Evolutionary conservation across 495 filamentous ascomycete genomes (phyloP).

Genomic region (Penicillium nucicola): DNA sequence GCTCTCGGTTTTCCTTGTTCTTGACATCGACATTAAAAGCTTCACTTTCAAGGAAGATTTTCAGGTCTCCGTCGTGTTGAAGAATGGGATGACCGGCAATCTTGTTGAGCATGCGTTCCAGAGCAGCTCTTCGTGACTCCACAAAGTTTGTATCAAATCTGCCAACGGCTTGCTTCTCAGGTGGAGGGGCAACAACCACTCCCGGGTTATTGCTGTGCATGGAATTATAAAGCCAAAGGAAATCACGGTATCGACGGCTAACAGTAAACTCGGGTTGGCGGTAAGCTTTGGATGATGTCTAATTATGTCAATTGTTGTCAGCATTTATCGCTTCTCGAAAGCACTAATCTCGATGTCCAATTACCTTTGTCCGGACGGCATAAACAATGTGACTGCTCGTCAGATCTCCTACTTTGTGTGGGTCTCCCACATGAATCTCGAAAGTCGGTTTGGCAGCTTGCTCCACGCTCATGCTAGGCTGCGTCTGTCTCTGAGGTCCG

Average conservation of each 20-base stretch:
- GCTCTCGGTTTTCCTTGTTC: conserved; percentile 92
- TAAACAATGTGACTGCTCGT: conserved; percentile 98
- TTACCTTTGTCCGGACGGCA: conserved; percentile 88
- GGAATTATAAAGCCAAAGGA: conserved; percentile 93
- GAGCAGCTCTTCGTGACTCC: conserved; percentile 80
- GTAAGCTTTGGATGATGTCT: conserved; percentile 97
- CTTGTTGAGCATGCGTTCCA: conserved; percentile 97
- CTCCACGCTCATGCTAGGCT: conserved; percentile 82
- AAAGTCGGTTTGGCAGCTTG: conserved; percentile 89
- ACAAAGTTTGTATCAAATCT: conserved; percentile 97
- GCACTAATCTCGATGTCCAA: background rate
- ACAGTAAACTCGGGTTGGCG: conserved; percentile 86
- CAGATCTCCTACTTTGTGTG: conserved; percentile 94
- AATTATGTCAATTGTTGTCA: conserved; percentile 11
- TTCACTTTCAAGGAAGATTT: conserved; percentile 95
- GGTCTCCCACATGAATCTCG: conserved; percentile 91
- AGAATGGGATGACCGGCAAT: conserved; percentile 85
- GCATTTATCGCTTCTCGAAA: background rate
- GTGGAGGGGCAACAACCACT: conserved; percentile 91
- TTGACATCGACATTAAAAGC: conserved; percentile 94
- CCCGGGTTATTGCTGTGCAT: conserved; percentile 93
- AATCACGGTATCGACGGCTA: conserved; percentile 90
- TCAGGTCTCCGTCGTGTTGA: conserved; percentile 89
- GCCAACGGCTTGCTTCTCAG: conserved; percentile 96
- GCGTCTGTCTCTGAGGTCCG: conserved; percentile 55